Base-by-base conservation (phyloP, 2,329 filamentous ascomycete genomes). In the Emydomyces testavorans region DNA sequence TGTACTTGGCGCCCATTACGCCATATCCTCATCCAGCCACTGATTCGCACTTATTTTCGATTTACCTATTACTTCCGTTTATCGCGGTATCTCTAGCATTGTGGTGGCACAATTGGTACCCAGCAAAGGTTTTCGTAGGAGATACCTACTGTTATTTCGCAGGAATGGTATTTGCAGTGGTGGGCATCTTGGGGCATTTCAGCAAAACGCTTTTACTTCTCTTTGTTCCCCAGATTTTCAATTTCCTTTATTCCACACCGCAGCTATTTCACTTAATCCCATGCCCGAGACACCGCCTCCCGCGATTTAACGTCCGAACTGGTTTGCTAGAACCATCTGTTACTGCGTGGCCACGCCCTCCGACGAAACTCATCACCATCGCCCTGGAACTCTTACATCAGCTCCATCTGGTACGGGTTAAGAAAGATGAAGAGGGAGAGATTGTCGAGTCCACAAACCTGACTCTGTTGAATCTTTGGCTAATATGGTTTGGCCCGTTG, bases 101-200 rank as follows among this genome's bases (percentile, higher is more conserved):
- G 13, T 77, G 92, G 60, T 79, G 70, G 63, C 89, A 98, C 71
- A 98, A 98, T 67, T 93, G 88, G 85, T 98, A 88, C 62, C 92
- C 92, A 0, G 87, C 90, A 20, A 82, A 80, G 58, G 92, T 96
- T 7, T 98, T 98, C 61, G 90, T 96, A 7, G 92, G 92, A 48
- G 92, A 98, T 67, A 98, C 92, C 3, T 98, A 96, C 75, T 98
- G 92, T 75, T 98, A 98, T 70, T 95, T 98, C 66, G 92, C 92
- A 0, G 92, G 92, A 56, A 98, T 98, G 88, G 85, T 96, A 32
- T 98, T 98, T 63, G 92, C 90, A 46, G 89, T 95, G 37, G 92
- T 96, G 55, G 88, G 87, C 54, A 96, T 98, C 60, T 76, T 95
- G 45, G 92, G 92, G 20, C 92, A 98, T 70, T 98, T 98, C 71